Conservation (phyloP, 2,329 filamentous ascomycete genomes). For the Xylariaceae sp. region DNA sequence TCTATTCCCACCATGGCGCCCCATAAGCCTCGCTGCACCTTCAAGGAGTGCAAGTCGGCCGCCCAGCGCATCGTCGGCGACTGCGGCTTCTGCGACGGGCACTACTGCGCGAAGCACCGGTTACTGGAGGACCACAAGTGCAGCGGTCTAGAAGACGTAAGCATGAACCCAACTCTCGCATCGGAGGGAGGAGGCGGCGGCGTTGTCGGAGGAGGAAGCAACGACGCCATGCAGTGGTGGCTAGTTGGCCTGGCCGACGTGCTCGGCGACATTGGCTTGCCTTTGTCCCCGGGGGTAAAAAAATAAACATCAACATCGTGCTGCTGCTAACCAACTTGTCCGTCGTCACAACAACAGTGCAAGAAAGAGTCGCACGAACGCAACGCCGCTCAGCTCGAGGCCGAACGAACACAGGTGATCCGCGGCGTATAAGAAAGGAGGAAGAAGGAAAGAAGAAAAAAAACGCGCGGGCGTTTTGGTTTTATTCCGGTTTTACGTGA, state of each 20-base stretch:
- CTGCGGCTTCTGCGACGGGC: conserved; percentile 90
- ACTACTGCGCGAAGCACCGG: conserved; percentile 94
- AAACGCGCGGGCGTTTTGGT: too few relatives aligned
- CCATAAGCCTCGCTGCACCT: conserved; percentile 82
- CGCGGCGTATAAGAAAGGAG: conserved; percentile 70
- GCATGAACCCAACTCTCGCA: conserved; percentile 40
- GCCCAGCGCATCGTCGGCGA: conserved; percentile 95
- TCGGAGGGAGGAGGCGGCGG: conserved; percentile 12
- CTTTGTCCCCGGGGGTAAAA: neutral
- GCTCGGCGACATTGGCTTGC: conserved; percentile 31
- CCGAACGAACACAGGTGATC: conserved; percentile 91
- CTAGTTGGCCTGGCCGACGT: conserved; percentile 44
- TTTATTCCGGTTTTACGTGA: too few relatives aligned
- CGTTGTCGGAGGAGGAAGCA: conserved; percentile 4
- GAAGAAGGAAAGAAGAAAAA: too few relatives aligned
- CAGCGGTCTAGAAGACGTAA: conserved; percentile 83
- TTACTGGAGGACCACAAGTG: conserved; percentile 95
- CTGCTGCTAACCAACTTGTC: too few relatives aligned
- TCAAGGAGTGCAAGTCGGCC: conserved; percentile 84
- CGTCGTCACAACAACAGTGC: too few relatives aligned
- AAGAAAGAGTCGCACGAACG: conserved; percentile 96
- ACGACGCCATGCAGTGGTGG: conserved; percentile 40
- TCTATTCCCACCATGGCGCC: conserved; percentile 57
- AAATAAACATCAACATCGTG: conserved; percentile 32
- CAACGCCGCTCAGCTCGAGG: conserved; percentile 89